These are phyloP conservation scores for Penicillium sp. DNA, from an alignment of 2,329 filamentous ascomycete species.

Conservation along the genomic window DNA sequence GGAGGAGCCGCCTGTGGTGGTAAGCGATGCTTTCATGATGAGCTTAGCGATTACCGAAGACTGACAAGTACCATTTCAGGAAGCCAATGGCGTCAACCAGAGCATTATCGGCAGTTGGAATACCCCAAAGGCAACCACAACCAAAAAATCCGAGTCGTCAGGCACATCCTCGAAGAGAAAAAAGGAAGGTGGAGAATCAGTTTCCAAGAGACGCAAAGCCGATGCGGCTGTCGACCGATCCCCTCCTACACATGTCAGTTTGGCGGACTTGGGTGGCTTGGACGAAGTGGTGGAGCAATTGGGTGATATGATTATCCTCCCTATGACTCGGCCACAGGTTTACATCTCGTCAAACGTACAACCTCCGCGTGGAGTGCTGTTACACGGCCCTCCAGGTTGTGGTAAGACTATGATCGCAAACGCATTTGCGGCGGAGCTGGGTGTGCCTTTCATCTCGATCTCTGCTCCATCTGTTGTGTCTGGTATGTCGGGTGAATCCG, in stretches of 20 bases:
- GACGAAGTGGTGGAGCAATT: slow-evolving; percentile 70
- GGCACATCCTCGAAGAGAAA: slow-evolving; percentile 52
- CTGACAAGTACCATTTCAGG: slow-evolving; percentile 30
- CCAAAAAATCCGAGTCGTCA: slow-evolving; percentile 32
- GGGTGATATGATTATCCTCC: slow-evolving; percentile 70
- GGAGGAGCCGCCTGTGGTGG: slow-evolving; percentile 36
- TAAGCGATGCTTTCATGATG: slow-evolving; percentile 19
- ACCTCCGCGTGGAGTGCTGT: slow-evolving; percentile 70
- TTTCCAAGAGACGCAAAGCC: slow-evolving; percentile 64
- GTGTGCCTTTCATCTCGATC: slow-evolving; percentile 78
- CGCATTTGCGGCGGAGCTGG: slow-evolving; percentile 73
- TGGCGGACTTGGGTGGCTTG: slow-evolving; percentile 75
- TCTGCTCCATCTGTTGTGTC: slow-evolving; percentile 78
- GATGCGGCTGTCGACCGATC: slow-evolving; percentile 59
- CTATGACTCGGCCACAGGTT: slow-evolving; percentile 66
- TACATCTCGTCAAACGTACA: slow-evolving; percentile 67
- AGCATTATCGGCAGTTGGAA: slow-evolving; percentile 63
- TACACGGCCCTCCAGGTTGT: slow-evolving; percentile 82
- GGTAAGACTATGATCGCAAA: slow-evolving; percentile 84
- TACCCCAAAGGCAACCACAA: slow-evolving; percentile 27
- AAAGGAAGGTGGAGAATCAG: slow-evolving; percentile 65
- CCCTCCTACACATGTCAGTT: slow-evolving; percentile 65
- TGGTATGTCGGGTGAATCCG: slow-evolving; percentile 85
- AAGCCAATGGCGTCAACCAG: slow-evolving; percentile 65
- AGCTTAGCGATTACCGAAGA: not conserved